These are phyloP conservation scores for Hygrophila difformis DNA, from an alignment of 257 asterid genomes.

Conservation along the genomic window DNA sequence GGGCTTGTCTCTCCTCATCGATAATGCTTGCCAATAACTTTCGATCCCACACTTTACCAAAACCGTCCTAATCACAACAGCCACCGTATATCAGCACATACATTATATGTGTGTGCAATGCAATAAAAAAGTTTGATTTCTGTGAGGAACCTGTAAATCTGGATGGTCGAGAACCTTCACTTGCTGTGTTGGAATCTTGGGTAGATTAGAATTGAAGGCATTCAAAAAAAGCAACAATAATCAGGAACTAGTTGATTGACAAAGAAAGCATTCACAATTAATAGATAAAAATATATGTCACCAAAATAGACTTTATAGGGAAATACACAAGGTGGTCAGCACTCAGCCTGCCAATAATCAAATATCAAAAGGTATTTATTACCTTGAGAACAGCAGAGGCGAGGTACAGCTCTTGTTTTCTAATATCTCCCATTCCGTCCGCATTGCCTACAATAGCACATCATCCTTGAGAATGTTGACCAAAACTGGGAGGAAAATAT, in stretches of 20 bases:
- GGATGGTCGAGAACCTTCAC: constrained; percentile 83
- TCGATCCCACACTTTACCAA: constrained; percentile 60
- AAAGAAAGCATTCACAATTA: no score
- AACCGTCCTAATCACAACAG: constrained; percentile 65
- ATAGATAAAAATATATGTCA: no score
- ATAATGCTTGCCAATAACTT: constrained; percentile 43
- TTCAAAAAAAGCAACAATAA: no score
- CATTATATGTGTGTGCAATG: neutral
- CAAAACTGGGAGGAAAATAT: neutral
- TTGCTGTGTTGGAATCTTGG: constrained; percentile 60
- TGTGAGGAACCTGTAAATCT: constrained; percentile 58
- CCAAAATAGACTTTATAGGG: no score
- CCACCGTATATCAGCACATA: constrained; percentile 16
- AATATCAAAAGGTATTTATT: no score
- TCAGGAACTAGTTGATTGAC: no score
- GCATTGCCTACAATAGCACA: constrained; percentile 52
- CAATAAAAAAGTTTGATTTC: constrained; percentile 10
- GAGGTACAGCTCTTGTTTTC: constrained; percentile 71
- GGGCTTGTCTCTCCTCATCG: constrained; percentile 35
- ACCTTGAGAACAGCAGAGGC: constrained; percentile 85
- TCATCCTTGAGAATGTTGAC: constrained; percentile 4
- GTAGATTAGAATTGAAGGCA: constrained; percentile 12
- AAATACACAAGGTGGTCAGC: no score
- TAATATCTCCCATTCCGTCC: constrained; percentile 62
- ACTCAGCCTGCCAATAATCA: neutral